Conservation (phyloP, 176 grass and related monocot species). For the Juncus effusus region DNA sequence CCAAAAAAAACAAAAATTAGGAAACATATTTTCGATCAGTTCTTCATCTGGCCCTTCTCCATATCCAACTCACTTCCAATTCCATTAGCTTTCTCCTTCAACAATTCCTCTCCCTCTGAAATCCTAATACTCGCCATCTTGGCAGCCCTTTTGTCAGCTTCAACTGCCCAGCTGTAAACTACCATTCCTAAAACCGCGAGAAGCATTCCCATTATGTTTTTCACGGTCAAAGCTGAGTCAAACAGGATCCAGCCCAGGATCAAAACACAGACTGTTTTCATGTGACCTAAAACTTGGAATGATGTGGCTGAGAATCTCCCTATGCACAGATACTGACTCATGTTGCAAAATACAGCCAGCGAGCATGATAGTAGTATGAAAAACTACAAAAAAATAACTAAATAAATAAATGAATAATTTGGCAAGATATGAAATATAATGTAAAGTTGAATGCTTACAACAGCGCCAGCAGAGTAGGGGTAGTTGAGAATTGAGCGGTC, state of each 20-base stretch:
- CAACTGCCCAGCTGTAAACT: slow-evolving; percentile 88
- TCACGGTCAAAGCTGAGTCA: slow-evolving; percentile 75
- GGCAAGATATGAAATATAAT: slow-evolving; percentile 8
- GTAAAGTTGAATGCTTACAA: slow-evolving; percentile 50
- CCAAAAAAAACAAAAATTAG: slow-evolving; percentile 49
- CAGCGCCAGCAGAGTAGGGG: slow-evolving; percentile 69
- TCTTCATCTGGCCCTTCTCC: slow-evolving; percentile 65
- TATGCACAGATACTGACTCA: slow-evolving; percentile 97
- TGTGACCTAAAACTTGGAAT: slow-evolving; percentile 95
- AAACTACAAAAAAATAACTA: slow-evolving; percentile 45
- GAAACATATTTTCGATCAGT: slow-evolving; percentile 23
- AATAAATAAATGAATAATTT: slow-evolving; percentile 17
- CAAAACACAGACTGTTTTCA: slow-evolving; percentile 85
- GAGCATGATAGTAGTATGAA: slow-evolving; percentile 95
- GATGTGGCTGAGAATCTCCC: slow-evolving; percentile 91
- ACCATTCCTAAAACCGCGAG: slow-evolving; percentile 89
- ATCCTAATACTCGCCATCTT: slow-evolving; percentile 40
- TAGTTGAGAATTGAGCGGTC: slow-evolving; percentile 62
- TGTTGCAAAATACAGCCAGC: slow-evolving; percentile 96
- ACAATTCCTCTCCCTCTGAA: slow-evolving; percentile 58
- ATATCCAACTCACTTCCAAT: slow-evolving; percentile 35
- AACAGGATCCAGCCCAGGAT: slow-evolving; percentile 87
- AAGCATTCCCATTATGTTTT: slow-evolving; percentile 90
- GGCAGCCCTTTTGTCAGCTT: slow-evolving; percentile 52
- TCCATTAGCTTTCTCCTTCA: slow-evolving; percentile 47